phyloP scores from a whole-genome alignment of 352 stramenopile species.

The Phytophthora cryptogea region DNA sequence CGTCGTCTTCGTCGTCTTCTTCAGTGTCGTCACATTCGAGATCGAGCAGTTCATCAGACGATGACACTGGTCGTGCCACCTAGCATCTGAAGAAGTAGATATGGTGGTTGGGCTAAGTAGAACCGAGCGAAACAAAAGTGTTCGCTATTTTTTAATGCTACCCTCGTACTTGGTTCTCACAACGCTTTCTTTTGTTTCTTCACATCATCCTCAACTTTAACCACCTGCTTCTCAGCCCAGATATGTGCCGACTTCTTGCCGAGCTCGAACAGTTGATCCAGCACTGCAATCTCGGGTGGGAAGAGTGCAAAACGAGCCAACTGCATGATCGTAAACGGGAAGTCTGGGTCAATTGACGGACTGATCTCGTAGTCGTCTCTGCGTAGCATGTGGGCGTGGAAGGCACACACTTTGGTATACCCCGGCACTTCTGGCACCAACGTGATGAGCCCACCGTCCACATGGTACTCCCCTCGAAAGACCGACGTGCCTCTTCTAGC shows the following conservation, averaged over 20 bases:
- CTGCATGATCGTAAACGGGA: conserved; percentile 63
- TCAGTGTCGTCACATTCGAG: conserved; percentile 47
- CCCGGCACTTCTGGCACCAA: conserved; percentile 70
- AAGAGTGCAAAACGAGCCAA: conserved; percentile 61
- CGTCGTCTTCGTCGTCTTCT: conserved; percentile 44
- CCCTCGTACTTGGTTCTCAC: conserved; percentile 8
- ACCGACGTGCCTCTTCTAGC: conserved; percentile 43
- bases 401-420: conserved; percentile 74
- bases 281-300: conserved; percentile 51
- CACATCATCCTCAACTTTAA: neutral
- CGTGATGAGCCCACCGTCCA: conserved; percentile 72
- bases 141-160: conserved; percentile 18
- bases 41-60: conserved; percentile 59
- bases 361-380: conserved; percentile 78
- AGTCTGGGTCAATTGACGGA: conserved; percentile 62
- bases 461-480: conserved; percentile 69
- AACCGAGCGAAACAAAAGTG: conserved; percentile 7
- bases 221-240: conserved; percentile 45
- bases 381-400: conserved; percentile 57
- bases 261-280: conserved; percentile 72
- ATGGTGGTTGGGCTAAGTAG: conserved; percentile 1
- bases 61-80: conserved; percentile 21
- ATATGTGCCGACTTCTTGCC: conserved; percentile 53
- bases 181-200: conserved; percentile 8
- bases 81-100: conserved; percentile 1